phyloP scores from a whole-genome alignment of 2,329 filamentous ascomycete genomes.

The Xylariaceae sp. region DNA sequence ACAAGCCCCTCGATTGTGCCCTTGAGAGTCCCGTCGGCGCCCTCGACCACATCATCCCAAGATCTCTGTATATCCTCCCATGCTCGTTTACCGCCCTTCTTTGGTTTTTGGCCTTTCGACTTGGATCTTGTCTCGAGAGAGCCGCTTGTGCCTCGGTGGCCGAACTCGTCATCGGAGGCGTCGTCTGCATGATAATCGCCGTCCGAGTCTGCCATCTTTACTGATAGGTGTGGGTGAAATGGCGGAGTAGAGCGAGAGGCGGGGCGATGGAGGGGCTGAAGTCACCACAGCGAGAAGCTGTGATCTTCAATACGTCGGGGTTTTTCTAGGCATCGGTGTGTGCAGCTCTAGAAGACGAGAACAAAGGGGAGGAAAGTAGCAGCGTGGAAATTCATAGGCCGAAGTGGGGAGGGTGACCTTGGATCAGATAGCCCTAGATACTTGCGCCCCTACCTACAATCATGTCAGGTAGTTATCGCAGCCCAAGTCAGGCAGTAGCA shows the following conservation, averaged over 20 bases:
- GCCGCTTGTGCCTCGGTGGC: constrained; percentile 43
- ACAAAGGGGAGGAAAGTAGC: no score
- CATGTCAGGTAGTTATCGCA: no score
- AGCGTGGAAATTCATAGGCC: no score
- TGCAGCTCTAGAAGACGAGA: no score
- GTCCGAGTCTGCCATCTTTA: constrained; percentile 66
- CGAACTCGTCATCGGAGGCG: constrained; percentile 62
- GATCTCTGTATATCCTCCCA: constrained; percentile 66
- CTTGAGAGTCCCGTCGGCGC: constrained; percentile 73
- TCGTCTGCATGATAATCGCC: constrained; percentile 64
- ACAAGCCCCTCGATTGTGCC: constrained; percentile 67
- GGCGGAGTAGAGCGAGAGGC: not conserved
- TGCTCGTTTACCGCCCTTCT: constrained; percentile 45
- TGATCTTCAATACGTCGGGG: not conserved
- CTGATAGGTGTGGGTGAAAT: not conserved
- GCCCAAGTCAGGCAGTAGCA: no score
- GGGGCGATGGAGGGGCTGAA: not conserved
- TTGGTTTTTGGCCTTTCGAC: constrained; percentile 24
- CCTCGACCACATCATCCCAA: constrained; percentile 73
- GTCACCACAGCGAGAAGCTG: not conserved
- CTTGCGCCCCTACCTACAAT: no score
- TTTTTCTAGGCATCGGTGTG: no score
- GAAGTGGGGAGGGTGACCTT: no score
- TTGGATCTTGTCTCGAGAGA: constrained; percentile 21
- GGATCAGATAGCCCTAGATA: no score